A percentile compares a stretch with the other conserved stretches of the same genome.
phyloP scores from a whole-genome alignment of 257 asterid species.

The Gentiana dahurica region DNA sequence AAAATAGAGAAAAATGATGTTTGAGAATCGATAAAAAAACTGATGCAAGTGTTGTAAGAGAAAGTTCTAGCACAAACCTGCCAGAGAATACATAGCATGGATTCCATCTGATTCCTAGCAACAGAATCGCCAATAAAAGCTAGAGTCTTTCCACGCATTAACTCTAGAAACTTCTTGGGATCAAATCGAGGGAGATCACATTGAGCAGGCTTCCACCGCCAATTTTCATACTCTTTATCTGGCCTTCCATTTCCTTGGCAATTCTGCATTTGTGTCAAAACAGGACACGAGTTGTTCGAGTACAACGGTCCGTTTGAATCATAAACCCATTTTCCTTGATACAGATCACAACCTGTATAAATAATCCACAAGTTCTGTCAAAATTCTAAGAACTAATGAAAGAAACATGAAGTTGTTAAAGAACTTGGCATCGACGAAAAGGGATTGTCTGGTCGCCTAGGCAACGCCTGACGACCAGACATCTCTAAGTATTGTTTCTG shows the following conservation, averaged over 20 bases:
- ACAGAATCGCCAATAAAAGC: conserved; percentile 96
- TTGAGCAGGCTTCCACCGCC: conserved; percentile 86
- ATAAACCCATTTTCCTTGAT: conserved; percentile 71
- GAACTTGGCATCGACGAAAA: too few species aligned
- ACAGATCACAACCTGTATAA: conserved; percentile 71
- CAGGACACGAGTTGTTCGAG: conserved; percentile 77
- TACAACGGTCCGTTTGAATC: conserved; percentile 68
- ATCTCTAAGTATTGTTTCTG: too few species aligned
- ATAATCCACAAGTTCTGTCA: background rate
- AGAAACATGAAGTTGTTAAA: background rate
- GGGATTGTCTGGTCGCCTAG: too few species aligned
- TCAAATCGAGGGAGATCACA: conserved; percentile 82
- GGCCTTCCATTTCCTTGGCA: conserved; percentile 98
- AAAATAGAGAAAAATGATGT: too few species aligned
- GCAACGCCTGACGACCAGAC: too few species aligned
- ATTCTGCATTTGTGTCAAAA: conserved; percentile 80
- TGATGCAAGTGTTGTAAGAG: background rate
- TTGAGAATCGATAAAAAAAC: background rate
- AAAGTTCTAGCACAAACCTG: conserved; percentile 39
- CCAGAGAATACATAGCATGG: conserved; percentile 89
- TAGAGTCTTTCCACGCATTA: conserved; percentile 87
- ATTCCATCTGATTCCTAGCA: conserved; percentile 97
- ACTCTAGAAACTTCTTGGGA: conserved; percentile 58
- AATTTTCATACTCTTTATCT: conserved; percentile 80
- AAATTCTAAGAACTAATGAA: background rate